Base-by-base conservation (phyloP, 768 basidiomycete genomes). In the Termitomyces sp. region DNA sequence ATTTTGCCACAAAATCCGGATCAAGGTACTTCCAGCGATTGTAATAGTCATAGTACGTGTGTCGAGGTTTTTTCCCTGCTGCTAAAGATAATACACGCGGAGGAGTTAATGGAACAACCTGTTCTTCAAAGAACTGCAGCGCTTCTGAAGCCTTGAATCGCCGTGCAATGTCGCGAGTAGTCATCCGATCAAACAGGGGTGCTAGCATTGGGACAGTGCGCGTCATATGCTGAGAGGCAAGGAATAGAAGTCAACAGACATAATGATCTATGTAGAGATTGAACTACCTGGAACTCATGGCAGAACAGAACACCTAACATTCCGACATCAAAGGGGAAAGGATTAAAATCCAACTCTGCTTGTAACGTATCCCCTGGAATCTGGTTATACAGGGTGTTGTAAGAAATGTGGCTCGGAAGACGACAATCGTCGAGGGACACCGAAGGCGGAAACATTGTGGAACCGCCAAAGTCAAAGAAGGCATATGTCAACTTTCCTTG, bases 81-180 rank as follows among this genome's bases (percentile, higher is more conserved):
- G 29, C 27, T 24, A 27, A 46, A 16, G 42, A 43, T 43, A 43
- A 22, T 12, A 43, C 20, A 5, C 20, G 42, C 42, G 22, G 9
- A 3, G 42, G 42, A 5, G 42, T 43, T 22, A 43, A 22, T 20
- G 42, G n/a, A 20, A 42, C 34, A 8, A 58, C 49, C n/a, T 59
- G 47, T 10, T 63, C 29, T 41, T 68, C 65, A 26, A 69, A 60
- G 46, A 72, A 72, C 2, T 41, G 32, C 5, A 71, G 61, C 3
- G 70, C 71, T 31, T 68, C 58, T 0, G 47, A 26, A 32, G 71
- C 67, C 1, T 68, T 68, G 36, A 71, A 68, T 0, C 70, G 64
- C 10, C 20, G 29, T 0, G 39, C 9, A 4, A 72, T 51, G 24
- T 69, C 55, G 6, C 68, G 58, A 1, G 65, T 66, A 2, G 64